Conservation (phyloP, 139 green algal species). For the Zygnema circumcarinatum region DNA sequence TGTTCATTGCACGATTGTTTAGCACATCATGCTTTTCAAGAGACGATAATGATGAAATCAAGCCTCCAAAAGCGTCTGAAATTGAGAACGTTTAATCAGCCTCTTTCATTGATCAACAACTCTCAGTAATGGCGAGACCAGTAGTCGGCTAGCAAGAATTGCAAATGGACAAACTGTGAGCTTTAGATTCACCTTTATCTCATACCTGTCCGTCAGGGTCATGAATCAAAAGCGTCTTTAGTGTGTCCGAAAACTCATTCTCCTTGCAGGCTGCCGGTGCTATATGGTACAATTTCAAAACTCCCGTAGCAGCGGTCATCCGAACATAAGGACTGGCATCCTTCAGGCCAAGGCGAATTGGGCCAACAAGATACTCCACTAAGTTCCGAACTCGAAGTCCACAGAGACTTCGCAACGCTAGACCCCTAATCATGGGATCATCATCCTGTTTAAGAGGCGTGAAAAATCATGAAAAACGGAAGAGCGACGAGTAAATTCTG, state of each 20-base stretch:
- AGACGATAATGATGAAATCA: too few species aligned
- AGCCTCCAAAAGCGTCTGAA: too few species aligned
- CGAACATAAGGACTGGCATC: constrained; percentile 89
- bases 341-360: constrained; percentile 38
- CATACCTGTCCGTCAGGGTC: constrained; percentile 73
- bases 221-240: constrained; percentile 72
- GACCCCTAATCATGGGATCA: constrained; percentile 90
- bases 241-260: constrained; percentile 64
- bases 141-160: too few species aligned
- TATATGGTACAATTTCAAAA: constrained; percentile 83
- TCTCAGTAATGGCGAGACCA: too few species aligned
- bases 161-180: too few species aligned
- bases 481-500: too few species aligned
- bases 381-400: constrained; percentile 89
- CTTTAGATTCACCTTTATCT: too few species aligned
- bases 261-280: constrained; percentile 63
- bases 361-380: constrained; percentile 91
- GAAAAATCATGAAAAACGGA: too few species aligned
- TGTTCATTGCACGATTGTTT: too few species aligned
- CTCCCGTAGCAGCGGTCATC: constrained; percentile 87
- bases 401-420: constrained; percentile 90
- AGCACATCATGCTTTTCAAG: too few species aligned
- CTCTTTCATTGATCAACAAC: too few species aligned
- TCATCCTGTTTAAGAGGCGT: constrained; percentile 72
- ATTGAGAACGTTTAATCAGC: too few species aligned